Evolutionary conservation across 495 filamentous ascomycete species (phyloP), one percentile per base, ranked within the genome.

Genomic region (Tuber borchii): DNA sequence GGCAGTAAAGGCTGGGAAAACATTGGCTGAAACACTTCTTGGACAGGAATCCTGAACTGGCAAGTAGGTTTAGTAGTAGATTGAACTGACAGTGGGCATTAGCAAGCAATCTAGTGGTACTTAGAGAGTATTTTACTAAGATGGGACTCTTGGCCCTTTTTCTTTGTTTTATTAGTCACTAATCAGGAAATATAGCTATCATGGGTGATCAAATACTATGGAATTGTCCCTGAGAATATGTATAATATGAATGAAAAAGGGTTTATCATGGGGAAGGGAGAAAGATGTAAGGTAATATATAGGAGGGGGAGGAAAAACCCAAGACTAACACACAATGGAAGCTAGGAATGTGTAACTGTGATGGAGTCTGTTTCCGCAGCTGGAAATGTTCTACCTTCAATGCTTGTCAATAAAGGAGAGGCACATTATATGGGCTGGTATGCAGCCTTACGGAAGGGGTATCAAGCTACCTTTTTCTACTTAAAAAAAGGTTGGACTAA

Each of bases 51-150:
- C 37, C 74, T 31, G 17, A 9, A 5, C 51, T n/a, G n/a, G n/a
- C n/a, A n/a, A n/a, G n/a, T n/a, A n/a, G n/a, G n/a, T n/a, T n/a
- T n/a, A n/a, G n/a, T 76, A 44, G 74, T 48, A 10, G 37, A 39
- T 39, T 39, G 4, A 4, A 39, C 4, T 4, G 37, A 1, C 37
- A 39, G n/a, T 17, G 20, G 48, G 78, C 70, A 19, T n/a, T 72
- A 44, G 71, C 76, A 19, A 69, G 73, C 45, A 80, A 78, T 48
- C 78, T 72, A 1, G 43, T 2, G 1, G 17, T 79, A 70, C 26
- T 79, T 10, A 75, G 34, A 61, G 73, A 77, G 39, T 77, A 74
- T 51, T 77, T 79, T 65, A 46, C 43, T 48, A 71, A 77, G 43
- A 56, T 73, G 51, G 31, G 44, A 0, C 19, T 19, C 7, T 5